phyloP scores from a whole-genome alignment of 1,284 basidiomycete species.

The Trichosporon asahii region DNA sequence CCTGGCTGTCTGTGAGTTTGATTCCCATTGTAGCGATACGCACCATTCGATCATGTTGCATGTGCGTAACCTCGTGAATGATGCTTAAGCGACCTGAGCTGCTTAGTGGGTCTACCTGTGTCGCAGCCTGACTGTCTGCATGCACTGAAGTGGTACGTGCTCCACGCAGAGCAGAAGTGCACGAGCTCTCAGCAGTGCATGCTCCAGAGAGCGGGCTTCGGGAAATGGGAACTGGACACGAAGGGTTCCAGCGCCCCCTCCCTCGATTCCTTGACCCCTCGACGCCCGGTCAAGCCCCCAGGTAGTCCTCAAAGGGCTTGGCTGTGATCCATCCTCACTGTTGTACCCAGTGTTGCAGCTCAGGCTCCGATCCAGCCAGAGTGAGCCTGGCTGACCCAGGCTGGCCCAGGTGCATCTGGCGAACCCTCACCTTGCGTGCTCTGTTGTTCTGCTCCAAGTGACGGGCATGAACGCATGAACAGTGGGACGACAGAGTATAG shows the following conservation, averaged over 20 bases:
- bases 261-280: neutral
- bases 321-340: neutral
- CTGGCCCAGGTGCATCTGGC: neutral
- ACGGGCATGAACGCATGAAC: neutral
- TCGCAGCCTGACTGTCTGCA: neutral
- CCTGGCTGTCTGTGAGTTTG: neutral
- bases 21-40: neutral
- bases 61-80: neutral
- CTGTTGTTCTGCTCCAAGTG: neutral
- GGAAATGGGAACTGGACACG: neutral
- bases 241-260: neutral
- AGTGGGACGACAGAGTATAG: neutral
- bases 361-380: neutral
- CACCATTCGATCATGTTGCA: neutral
- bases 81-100: slow-evolving; percentile 2
- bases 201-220: neutral
- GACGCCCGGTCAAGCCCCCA: neutral
- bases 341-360: neutral
- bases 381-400: neutral
- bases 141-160: neutral
- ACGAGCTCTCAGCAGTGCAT: neutral
- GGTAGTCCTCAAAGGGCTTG: neutral
- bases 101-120: neutral
- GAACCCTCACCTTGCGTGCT: neutral
- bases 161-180: neutral